phyloP scores from a whole-genome alignment of 2,329 filamentous ascomycete genomes.

The Claviceps sorghi region DNA sequence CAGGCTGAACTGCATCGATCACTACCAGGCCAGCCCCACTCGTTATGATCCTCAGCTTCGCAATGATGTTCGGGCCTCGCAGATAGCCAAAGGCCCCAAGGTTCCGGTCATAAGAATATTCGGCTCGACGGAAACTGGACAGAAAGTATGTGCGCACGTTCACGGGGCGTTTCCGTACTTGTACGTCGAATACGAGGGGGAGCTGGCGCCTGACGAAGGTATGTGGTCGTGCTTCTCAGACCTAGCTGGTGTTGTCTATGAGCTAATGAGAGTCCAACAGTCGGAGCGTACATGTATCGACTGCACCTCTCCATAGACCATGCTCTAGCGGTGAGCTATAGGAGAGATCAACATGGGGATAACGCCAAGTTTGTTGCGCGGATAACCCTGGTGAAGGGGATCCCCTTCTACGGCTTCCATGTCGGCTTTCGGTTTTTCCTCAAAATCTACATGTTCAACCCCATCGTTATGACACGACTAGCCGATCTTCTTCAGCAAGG shows the following conservation, averaged over 20 bases:
- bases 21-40: conserved; percentile 72
- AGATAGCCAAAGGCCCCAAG: conserved; percentile 49
- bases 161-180: conserved; percentile 93
- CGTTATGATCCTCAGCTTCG: conserved; percentile 68
- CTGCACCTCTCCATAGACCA: conserved; percentile 83
- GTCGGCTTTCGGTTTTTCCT: conserved; percentile 84
- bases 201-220: conserved; percentile 54
- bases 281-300: conserved; percentile 59
- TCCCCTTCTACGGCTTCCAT: conserved; percentile 92
- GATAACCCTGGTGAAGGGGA: conserved; percentile 79
- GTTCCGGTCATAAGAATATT: conserved; percentile 84
- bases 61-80: conserved; percentile 43
- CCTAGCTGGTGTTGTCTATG: not conserved
- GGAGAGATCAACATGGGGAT: conserved; percentile 56
- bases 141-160: conserved; percentile 91
- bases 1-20: conserved; percentile 88
- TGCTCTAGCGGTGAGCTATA: conserved; percentile 73
- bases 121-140: conserved; percentile 82
- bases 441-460: conserved; percentile 90
- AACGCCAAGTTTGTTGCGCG: conserved; percentile 66
- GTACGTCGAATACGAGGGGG: conserved; percentile 74
- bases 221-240: conserved; percentile 18
- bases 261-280: conserved; percentile 25
- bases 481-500: conserved; percentile 80
- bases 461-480: conserved; percentile 70